These are phyloP conservation scores for Meyerozyma elateridarum DNA, from an alignment of 1,139 yeast genomes.

Conservation along the genomic window DNA sequence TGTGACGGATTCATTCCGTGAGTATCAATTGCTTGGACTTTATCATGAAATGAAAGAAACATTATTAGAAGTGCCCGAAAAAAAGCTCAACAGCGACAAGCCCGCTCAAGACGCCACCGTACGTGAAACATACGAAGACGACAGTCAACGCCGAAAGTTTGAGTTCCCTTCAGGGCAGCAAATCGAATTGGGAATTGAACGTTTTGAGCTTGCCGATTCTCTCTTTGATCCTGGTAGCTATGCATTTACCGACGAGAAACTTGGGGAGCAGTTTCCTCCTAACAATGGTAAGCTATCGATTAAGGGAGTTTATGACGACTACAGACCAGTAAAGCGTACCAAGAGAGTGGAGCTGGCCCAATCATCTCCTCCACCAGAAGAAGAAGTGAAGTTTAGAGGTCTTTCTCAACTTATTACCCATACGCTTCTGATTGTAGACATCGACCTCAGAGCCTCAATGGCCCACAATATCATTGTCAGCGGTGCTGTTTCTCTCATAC, in stretches of 20 bases:
- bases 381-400: slow-evolving; percentile 37
- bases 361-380: slow-evolving; percentile 36
- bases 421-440: slow-evolving; percentile 69
- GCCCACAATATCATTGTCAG: slow-evolving; percentile 91
- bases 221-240: slow-evolving; percentile 61
- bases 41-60: slow-evolving; percentile 67
- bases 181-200: slow-evolving; percentile 42
- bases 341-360: slow-evolving; percentile 38
- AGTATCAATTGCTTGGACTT: slow-evolving; percentile 28
- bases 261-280: slow-evolving; percentile 23
- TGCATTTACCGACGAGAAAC: slow-evolving; percentile 22
- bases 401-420: slow-evolving; percentile 66
- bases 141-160: slow-evolving; percentile 47
- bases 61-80: slow-evolving; percentile 51
- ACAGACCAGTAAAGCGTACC: slow-evolving; percentile 67
- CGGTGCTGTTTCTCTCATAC: slow-evolving; percentile 85
- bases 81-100: slow-evolving; percentile 21
- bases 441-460: slow-evolving; percentile 82
- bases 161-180: slow-evolving; percentile 74
- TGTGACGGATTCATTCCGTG: slow-evolving; percentile 37
- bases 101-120: slow-evolving; percentile 15
- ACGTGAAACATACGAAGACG: slow-evolving; percentile 28
- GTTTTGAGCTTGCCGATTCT: slow-evolving; percentile 69
- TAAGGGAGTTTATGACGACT: slow-evolving; percentile 48
- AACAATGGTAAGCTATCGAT: slow-evolving; percentile 35